Evolutionary conservation across 1,284 basidiomycete genomes (phyloP).

Genomic region (Ustilago hordei): DNA sequence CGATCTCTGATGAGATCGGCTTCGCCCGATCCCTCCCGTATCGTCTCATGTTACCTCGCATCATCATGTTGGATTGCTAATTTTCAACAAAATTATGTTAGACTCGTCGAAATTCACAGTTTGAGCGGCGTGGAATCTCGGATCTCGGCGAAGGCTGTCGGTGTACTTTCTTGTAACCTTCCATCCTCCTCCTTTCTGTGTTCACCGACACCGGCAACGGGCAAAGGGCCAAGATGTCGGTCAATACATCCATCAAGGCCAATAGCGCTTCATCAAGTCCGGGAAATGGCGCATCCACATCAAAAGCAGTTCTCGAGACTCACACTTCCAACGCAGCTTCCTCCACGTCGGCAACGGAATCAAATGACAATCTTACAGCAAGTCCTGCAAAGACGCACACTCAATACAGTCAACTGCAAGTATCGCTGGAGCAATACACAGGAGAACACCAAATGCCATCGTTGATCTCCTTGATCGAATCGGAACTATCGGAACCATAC

Average conservation of each 20-base stretch:
- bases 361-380: not conserved
- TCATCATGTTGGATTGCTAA: too few relatives aligned
- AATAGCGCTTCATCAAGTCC: not conserved
- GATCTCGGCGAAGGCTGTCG: slow-evolving; percentile 1
- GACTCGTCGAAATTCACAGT: not conserved
- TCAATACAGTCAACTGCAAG: slow-evolving; percentile 50
- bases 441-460: slow-evolving; percentile 74
- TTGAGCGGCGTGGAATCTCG: not conserved
- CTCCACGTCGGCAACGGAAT: not conserved
- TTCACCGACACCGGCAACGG: not conserved
- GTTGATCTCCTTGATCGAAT: slow-evolving; percentile 66
- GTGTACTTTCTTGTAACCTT: not conserved
- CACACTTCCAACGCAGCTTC: not conserved
- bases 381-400: slow-evolving; percentile 47
- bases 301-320: not conserved
- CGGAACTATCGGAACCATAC: slow-evolving; percentile 84
- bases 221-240: not conserved
- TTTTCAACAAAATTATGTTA: not conserved
- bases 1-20: too few relatives aligned
- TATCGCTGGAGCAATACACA: slow-evolving; percentile 79
- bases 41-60: too few relatives aligned
- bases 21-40: too few relatives aligned
- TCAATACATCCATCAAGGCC: not conserved
- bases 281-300: not conserved
- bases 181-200: not conserved